Conservation (phyloP, 2,329 filamentous ascomycete species). For the Colletotrichum plurivorum region DNA sequence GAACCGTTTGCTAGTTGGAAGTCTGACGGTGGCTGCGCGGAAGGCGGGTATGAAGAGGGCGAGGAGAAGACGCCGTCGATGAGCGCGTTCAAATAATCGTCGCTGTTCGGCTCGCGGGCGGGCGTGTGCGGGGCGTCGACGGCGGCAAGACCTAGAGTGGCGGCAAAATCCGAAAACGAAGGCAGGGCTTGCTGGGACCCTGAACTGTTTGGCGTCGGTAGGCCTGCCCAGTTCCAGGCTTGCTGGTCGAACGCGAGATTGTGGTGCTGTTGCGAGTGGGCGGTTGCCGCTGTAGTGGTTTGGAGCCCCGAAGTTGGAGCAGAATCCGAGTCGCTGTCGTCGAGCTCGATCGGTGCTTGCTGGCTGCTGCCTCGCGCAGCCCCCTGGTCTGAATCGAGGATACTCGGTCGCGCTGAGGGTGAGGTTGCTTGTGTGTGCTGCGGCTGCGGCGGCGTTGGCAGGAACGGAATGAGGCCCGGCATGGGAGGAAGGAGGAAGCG, state of each 20-base stretch:
- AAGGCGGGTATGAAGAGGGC: slow-evolving; percentile 52
- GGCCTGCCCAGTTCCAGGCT: background rate
- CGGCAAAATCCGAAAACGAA: slow-evolving; percentile 33
- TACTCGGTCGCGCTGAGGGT: slow-evolving; percentile 10
- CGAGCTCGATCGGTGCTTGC: slow-evolving; percentile 36
- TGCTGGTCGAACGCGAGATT: slow-evolving; percentile 1
- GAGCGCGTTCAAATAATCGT: slow-evolving; percentile 46
- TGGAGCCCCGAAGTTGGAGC: slow-evolving; percentile 7
- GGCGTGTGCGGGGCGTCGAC: slow-evolving; percentile 41
- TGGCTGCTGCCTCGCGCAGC: slow-evolving; percentile 31
- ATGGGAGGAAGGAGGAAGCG: slow-evolving; percentile 30
- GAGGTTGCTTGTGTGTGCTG: slow-evolving; percentile 18
- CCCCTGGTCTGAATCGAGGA: slow-evolving; percentile 2
- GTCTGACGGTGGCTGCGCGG: slow-evolving; percentile 42
- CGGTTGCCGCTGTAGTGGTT: slow-evolving; percentile 19
- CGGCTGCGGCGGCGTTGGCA: slow-evolving; percentile 35
- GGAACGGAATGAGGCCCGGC: slow-evolving; percentile 35
- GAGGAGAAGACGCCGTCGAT: slow-evolving; percentile 52
- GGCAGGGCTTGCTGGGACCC: slow-evolving; percentile 25
- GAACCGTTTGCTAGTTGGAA: slow-evolving; percentile 11
- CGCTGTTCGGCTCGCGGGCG: slow-evolving; percentile 26
- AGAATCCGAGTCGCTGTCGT: slow-evolving; percentile 32
- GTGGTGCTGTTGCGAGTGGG: background rate
- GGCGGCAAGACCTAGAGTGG: slow-evolving; percentile 25
- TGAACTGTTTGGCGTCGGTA: background rate